A percentile compares a stretch with the other conserved stretches of the same genome.
Evolutionary conservation across 2,329 filamentous ascomycete species (phyloP).

Genomic region (Botrytis hyacinthi): DNA sequence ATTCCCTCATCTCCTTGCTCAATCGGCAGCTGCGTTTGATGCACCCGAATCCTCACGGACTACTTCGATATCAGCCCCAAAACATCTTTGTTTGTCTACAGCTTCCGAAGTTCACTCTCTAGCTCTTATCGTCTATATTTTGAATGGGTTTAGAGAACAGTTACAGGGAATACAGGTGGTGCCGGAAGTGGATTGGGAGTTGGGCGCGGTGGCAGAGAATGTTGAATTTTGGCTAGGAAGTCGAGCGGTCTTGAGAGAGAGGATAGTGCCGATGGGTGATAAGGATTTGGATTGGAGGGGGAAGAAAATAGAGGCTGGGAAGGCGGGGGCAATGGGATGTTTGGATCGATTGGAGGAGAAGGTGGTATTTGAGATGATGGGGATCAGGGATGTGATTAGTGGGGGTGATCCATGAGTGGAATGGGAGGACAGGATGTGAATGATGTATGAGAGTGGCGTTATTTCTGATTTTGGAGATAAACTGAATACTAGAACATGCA

Average conservation of each 20-base stretch:
- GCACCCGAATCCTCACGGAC: slow-evolving; percentile 54
- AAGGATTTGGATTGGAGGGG: slow-evolving; percentile 64
- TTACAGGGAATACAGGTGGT: slow-evolving; percentile 67
- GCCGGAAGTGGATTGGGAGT: slow-evolving; percentile 72
- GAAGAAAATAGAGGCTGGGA: slow-evolving; percentile 39
- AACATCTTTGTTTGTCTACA: slow-evolving; percentile 68
- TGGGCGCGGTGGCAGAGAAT: slow-evolving; percentile 69
- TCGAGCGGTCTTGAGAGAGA: slow-evolving; percentile 65
- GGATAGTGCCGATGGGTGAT: slow-evolving; percentile 70
- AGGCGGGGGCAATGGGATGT: slow-evolving; percentile 20
- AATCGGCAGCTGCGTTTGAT: slow-evolving; percentile 71
- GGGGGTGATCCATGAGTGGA: slow-evolving; percentile 26
- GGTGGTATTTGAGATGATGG: slow-evolving; percentile 64
- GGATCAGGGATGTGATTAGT: slow-evolving; percentile 35
- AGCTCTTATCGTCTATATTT: slow-evolving; percentile 69
- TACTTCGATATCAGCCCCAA: slow-evolving; percentile 47
- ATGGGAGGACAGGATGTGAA: background rate
- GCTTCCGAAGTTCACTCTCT: slow-evolving; percentile 78
- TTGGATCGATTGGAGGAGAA: slow-evolving; percentile 69
- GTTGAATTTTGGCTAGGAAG: slow-evolving; percentile 78
- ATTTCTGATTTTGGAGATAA: background rate
- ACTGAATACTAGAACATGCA: slow-evolving; percentile 5
- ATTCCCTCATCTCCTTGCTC: slow-evolving; percentile 74
- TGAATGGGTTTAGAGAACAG: slow-evolving; percentile 62
- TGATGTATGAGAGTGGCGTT: slow-evolving; percentile 11